phyloP scores from a whole-genome alignment of 2,329 filamentous ascomycete genomes.

The Ilyonectria mors-panacis region DNA sequence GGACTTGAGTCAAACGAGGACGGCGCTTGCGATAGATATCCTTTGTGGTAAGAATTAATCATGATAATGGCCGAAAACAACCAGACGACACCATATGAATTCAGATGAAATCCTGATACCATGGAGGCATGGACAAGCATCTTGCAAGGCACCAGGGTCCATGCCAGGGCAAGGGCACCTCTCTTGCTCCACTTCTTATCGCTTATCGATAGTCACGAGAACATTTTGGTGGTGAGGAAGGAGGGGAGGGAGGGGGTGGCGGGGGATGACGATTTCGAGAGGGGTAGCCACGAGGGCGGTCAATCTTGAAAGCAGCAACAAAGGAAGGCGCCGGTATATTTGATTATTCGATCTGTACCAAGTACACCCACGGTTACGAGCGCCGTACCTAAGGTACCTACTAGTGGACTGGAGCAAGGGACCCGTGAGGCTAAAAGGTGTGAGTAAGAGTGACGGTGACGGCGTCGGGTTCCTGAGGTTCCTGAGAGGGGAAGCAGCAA shows the following conservation, averaged over 20 bases:
- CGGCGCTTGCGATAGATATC: conserved; percentile 2
- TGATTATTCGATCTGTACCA: background rate
- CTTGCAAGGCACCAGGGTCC: background rate
- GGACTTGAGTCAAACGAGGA: conserved; percentile 3
- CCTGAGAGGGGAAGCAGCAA: conserved; percentile 4
- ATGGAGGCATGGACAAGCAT: background rate
- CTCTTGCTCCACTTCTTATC: conserved; percentile 28
- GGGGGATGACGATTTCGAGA: conserved; percentile 9
- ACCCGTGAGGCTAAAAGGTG: background rate
- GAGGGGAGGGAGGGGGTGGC: conserved; percentile 9
- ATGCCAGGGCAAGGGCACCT: conserved; percentile 20
- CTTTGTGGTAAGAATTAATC: background rate
- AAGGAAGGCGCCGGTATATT: background rate
- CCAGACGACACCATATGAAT: background rate
- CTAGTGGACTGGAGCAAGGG: background rate
- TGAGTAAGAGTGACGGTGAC: conserved; percentile 6
- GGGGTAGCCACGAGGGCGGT: conserved; percentile 8
- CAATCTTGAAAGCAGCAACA: background rate
- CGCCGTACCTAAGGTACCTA: background rate
- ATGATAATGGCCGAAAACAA: background rate
- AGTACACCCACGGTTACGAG: background rate
- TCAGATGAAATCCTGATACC: background rate
- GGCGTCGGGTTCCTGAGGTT: conserved; percentile 24
- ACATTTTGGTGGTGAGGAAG: conserved; percentile 12
- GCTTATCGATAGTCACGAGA: conserved; percentile 36